phyloP scores from a whole-genome alignment of 164 flowering plant species.

The Amborella trichopoda region DNA sequence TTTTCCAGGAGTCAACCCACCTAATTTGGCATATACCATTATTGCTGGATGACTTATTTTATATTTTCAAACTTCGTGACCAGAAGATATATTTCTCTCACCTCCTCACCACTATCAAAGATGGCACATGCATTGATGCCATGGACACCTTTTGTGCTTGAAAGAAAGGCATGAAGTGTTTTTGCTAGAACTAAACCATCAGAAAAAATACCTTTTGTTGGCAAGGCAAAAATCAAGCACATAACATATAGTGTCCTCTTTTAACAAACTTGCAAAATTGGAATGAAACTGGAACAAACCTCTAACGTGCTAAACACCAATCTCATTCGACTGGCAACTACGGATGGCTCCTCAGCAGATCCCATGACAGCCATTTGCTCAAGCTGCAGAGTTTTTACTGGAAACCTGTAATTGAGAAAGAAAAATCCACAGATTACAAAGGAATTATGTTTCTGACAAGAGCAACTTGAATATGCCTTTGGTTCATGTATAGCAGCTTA shows the following conservation, averaged over 20 bases:
- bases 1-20: too few species aligned
- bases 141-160: neutral
- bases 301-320: slow-evolving; percentile 90
- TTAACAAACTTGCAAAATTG: neutral
- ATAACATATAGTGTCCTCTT: neutral
- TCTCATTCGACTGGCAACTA: slow-evolving; percentile 87
- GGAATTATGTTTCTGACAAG: too few species aligned
- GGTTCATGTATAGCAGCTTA: too few species aligned
- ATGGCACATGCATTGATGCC: neutral
- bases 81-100: neutral
- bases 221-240: neutral
- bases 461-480: too few species aligned
- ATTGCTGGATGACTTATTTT: neutral
- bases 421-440: neutral
- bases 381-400: slow-evolving; percentile 92
- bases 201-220: neutral
- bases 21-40: neutral
- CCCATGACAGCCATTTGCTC: slow-evolving; percentile 99
- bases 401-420: slow-evolving; percentile 46
- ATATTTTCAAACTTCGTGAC: too few species aligned
- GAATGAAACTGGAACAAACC: slow-evolving; percentile 24
- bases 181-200: neutral
- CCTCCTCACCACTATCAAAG: neutral
- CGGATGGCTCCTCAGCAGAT: slow-evolving; percentile 75
- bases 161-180: neutral